A percentile compares a stretch with the other conserved stretches of the same genome.
Evolutionary conservation across 2,329 filamentous ascomycete species (phyloP).

Genomic region (Talaromyces albobiverticillius): DNA sequence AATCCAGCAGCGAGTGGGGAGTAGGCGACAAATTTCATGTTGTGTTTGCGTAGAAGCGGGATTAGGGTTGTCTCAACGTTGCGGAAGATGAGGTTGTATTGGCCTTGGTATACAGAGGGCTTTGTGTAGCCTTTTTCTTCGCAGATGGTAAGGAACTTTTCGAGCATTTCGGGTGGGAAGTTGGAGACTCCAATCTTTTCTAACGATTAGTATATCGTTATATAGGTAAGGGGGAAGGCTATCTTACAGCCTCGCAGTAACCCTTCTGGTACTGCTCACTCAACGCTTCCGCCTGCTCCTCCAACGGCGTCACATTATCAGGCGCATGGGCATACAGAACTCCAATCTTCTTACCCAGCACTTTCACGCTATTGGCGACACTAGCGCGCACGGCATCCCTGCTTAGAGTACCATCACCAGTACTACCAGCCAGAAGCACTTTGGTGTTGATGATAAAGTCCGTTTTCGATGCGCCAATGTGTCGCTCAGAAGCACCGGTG

Average conservation of each 20-base stretch:
- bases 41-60: constrained; percentile 34
- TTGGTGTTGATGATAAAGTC: constrained; percentile 36
- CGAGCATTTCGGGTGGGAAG: constrained; percentile 27
- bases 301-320: constrained; percentile 32
- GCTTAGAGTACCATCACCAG: neutral
- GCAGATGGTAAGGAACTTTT: constrained; percentile 31
- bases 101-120: constrained; percentile 40
- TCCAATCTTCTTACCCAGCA: constrained; percentile 3
- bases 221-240: constrained; percentile 19
- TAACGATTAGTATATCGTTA: neutral
- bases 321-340: constrained; percentile 35
- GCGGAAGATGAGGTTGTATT: constrained; percentile 38
- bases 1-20: constrained; percentile 33
- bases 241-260: constrained; percentile 21
- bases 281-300: constrained; percentile 35
- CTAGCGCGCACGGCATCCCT: constrained; percentile 24
- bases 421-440: constrained; percentile 16
- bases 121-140: constrained; percentile 34
- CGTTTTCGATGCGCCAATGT: constrained; percentile 26
- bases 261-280: constrained; percentile 20
- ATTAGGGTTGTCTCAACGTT: constrained; percentile 34
- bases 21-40: constrained; percentile 27
- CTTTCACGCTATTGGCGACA: constrained; percentile 24
- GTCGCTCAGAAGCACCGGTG: constrained; percentile 30
- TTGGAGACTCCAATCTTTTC: constrained; percentile 41